These are phyloP conservation scores for Taiwanofungus camphoratus DNA, from an alignment of 1,284 basidiomycete species.

Conservation along the genomic window DNA sequence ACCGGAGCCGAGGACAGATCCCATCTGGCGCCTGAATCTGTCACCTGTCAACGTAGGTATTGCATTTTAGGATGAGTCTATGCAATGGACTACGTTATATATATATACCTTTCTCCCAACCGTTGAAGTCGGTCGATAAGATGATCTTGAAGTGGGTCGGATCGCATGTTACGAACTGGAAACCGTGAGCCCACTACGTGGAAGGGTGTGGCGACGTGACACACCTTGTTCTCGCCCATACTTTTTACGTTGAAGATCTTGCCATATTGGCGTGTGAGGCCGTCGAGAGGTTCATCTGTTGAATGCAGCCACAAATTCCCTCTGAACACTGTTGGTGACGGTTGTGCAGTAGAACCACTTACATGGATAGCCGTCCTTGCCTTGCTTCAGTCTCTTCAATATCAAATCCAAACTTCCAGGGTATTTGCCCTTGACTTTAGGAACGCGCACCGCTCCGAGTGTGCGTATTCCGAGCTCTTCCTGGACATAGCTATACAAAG, in stretches of 20 bases:
- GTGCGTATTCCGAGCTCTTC: background rate
- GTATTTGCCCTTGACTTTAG: constrained; percentile 2
- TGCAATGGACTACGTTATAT: no score
- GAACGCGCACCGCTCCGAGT: background rate
- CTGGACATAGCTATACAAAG: background rate
- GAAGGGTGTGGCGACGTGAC: constrained; percentile 8
- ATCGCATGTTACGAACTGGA: constrained; percentile 6
- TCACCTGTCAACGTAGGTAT: no score
- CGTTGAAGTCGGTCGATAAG: constrained; percentile 14
- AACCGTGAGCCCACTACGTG: no score
- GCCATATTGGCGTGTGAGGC: background rate
- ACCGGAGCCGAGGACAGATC: constrained; percentile 34
- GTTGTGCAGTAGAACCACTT: background rate
- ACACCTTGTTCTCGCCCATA: constrained; percentile 5
- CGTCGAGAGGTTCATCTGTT: background rate
- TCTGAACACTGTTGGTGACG: background rate
- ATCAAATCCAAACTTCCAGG: constrained; percentile 11
- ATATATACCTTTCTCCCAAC: constrained; percentile 12
- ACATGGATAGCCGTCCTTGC: constrained; percentile 12
- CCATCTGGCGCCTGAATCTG: background rate
- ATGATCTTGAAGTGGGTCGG: constrained; percentile 12
- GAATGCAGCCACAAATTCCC: background rate
- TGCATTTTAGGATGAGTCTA: no score
- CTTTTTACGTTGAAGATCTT: constrained; percentile 9
- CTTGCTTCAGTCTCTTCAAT: background rate